phyloP scores from a whole-genome alignment of 257 asterid genomes.

The Anisodus tanguticus region DNA sequence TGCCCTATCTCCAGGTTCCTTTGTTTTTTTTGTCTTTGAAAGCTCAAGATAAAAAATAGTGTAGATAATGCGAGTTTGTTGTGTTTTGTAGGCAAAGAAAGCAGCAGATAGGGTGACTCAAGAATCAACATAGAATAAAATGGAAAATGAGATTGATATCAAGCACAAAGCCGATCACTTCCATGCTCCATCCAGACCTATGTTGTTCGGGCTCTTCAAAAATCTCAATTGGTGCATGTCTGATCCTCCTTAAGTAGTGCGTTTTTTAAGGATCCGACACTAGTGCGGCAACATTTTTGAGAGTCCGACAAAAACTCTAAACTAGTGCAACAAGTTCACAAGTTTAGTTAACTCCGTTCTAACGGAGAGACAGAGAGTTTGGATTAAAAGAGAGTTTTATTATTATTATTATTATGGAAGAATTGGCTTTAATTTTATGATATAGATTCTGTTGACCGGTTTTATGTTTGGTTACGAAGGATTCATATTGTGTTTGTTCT shows the following conservation, averaged over 20 bases:
- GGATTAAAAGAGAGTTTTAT: no score
- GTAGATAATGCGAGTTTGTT: neutral
- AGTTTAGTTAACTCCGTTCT: no score
- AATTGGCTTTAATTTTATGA: no score
- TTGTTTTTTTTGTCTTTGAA: no score
- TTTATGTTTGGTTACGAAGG: neutral
- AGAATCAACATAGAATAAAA: slow-evolving; percentile 13
- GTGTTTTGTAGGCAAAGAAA: slow-evolving; percentile 53
- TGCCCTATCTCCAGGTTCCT: neutral
- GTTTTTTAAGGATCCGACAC: no score
- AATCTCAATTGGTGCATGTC: fast-evolving
- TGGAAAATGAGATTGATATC: neutral
- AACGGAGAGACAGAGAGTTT: no score
- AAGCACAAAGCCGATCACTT: neutral
- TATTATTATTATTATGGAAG: no score
- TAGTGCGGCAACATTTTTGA: no score
- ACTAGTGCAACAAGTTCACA: no score
- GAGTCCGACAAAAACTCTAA: no score
- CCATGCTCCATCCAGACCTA: neutral
- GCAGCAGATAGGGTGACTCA: slow-evolving; percentile 52
- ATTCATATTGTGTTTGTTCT: neutral
- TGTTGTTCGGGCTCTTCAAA: neutral
- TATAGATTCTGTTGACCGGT: no score
- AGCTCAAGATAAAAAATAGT: neutral
- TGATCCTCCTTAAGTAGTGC: neutral